Evolutionary conservation across 176 grass and related monocot species (phyloP).

Genomic region (Triticum turgidum): DNA sequence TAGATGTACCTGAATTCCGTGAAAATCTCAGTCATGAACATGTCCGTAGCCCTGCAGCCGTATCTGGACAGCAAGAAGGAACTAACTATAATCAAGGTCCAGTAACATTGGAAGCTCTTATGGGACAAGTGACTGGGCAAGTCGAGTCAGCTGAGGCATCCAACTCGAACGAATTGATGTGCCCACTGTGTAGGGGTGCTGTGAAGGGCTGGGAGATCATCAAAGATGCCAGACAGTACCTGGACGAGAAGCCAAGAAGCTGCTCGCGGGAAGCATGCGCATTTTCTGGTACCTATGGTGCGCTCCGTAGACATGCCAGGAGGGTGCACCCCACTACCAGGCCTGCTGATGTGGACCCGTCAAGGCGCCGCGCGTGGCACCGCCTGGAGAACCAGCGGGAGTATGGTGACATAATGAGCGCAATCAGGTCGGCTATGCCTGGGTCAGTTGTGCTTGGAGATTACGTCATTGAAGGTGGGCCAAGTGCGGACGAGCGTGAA

Average conservation of each 20-base stretch:
- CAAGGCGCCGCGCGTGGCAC: conserved; percentile 61
- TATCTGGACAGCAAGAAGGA: conserved; percentile 29
- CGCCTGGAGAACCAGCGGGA: conserved; percentile 72
- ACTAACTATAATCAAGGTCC: conserved; percentile 32
- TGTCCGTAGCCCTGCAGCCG: conserved; percentile 1
- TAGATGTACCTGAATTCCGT: conserved; percentile 34
- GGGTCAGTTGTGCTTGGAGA: conserved; percentile 73
- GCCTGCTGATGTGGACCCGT: conserved; percentile 65
- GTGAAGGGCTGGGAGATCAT: conserved; percentile 62
- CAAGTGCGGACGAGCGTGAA: conserved; percentile 21
- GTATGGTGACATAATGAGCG: conserved; percentile 71
- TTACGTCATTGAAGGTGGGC: conserved; percentile 62
- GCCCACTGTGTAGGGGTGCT: conserved; percentile 69
- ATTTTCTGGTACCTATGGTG: conserved; percentile 75
- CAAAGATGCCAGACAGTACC: conserved; percentile 66
- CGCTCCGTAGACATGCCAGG: conserved; percentile 71
- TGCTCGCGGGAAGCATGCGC: conserved; percentile 61
- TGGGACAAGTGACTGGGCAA: conserved; percentile 25
- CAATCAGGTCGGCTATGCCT: conserved; percentile 78
- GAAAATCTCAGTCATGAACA: conserved; percentile 35
- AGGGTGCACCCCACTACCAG: conserved; percentile 63
- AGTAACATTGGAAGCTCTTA: conserved; percentile 34
- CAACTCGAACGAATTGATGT: conserved; percentile 45
- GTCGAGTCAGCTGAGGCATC: conserved; percentile 36
- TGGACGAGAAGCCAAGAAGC: conserved; percentile 64